These are phyloP conservation scores for Penicillium roqueforti DNA, from an alignment of 495 filamentous ascomycete genomes.

Conservation along the genomic window DNA sequence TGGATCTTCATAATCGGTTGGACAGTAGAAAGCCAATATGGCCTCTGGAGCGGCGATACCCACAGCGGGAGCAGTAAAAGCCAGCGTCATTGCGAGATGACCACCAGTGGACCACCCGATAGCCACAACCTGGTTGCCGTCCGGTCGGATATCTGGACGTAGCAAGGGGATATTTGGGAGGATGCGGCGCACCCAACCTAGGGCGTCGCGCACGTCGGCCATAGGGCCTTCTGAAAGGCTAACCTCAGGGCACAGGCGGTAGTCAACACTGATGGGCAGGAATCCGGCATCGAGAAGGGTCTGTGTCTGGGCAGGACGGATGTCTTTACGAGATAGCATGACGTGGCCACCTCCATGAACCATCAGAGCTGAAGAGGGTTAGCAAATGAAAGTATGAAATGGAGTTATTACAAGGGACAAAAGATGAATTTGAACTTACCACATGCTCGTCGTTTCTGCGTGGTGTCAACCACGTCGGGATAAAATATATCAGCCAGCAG, in stretches of 20 bases:
- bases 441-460: not conserved
- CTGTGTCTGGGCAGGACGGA: not conserved
- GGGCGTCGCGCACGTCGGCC: conserved; percentile 42
- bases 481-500: not conserved
- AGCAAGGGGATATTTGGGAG: conserved; percentile 29
- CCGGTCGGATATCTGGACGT: conserved; percentile 25
- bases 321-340: too few species aligned
- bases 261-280: conserved; percentile 50
- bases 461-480: not conserved
- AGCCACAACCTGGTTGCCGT: conserved; percentile 38
- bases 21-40: conserved; percentile 52
- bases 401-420: conserved; percentile 5
- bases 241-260: conserved; percentile 52
- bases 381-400: conserved; percentile 26
- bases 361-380: too few species aligned
- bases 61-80: conserved; percentile 27
- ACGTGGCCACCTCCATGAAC: too few species aligned
- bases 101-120: conserved; percentile 55
- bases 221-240: conserved; percentile 46
- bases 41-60: conserved; percentile 41
- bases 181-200: conserved; percentile 35
- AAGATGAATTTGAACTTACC: not conserved
- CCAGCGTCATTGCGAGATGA: conserved; percentile 45
- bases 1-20: conserved; percentile 37
- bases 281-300: conserved; percentile 39